These are phyloP conservation scores for Erythrophleum fordii DNA, from an alignment of 306 rosid genomes.

Conservation along the genomic window DNA sequence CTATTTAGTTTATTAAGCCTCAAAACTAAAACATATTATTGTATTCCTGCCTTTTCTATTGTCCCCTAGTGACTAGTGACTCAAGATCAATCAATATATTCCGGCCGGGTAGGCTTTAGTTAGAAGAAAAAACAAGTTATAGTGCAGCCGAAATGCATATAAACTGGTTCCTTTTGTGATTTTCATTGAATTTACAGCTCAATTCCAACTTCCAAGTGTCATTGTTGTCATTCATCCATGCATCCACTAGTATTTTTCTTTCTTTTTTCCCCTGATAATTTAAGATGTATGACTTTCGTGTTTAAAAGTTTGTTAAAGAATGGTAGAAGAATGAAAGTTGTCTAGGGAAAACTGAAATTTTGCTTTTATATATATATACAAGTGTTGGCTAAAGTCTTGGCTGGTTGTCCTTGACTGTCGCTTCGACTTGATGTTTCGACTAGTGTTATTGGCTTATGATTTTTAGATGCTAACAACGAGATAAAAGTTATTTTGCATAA, in stretches of 20 bases:
- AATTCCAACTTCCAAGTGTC: slow-evolving; percentile 22
- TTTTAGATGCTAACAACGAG: background rate
- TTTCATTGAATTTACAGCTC: slow-evolving; percentile 43
- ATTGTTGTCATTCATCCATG: background rate
- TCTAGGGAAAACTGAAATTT: background rate
- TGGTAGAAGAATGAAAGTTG: background rate
- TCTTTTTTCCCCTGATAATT: background rate
- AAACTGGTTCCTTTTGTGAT: slow-evolving; percentile 22
- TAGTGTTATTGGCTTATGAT: background rate
- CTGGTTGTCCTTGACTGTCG: no score
- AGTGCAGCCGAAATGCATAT: slow-evolving; percentile 10
- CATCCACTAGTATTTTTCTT: background rate
- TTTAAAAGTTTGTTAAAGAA: background rate
- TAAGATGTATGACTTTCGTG: background rate
- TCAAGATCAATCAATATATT: slow-evolving; percentile 16
- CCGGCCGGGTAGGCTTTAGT: slow-evolving; percentile 25
- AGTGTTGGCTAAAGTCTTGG: background rate
- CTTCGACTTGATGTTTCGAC: background rate
- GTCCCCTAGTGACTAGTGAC: slow-evolving; percentile 38
- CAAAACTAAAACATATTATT: background rate
- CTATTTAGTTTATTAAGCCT: slow-evolving; percentile 1
- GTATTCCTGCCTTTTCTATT: background rate
- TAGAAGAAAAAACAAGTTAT: background rate
- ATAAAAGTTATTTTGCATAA: background rate
- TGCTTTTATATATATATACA: background rate